Base-by-base conservation (phyloP, 202 grass and related monocot genomes). In the Carex sylvatica region DNA sequence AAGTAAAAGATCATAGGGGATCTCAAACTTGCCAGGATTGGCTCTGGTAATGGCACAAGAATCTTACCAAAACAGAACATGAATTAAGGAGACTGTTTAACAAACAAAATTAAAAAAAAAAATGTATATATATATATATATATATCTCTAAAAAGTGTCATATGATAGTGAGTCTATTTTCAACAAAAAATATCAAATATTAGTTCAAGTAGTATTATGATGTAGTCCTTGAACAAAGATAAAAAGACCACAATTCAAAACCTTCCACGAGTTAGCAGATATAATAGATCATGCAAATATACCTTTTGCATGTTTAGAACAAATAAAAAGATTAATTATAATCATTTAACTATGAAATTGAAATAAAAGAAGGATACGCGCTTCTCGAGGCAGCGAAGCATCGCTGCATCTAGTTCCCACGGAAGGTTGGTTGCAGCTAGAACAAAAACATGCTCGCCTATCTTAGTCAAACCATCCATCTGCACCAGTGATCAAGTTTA, bases 371-470 rank as follows among this genome's bases (percentile, higher is more conserved):
- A 91, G 85, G 88, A 91, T 98, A 95, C 90, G 71, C 90, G 70
- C 88, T 98, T 98, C 80, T 98, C 95, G 58, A 98, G 86, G 73
- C 95, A 85, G 36, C 90, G 87, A 58, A 98, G 88, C 95, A 98
- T 93, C 55, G 90, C 95, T 68, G 90, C 85, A 65, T 98, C 95
- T 61, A 98, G 40, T 80, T 98, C 92, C 95, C 95, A 98, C 71
- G 95, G 95, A 78, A 98, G 86, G 91, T 98, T 98, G 70, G 95
- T 98, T 74, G 92, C 95, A 12, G 92, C 95, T 46, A 98, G 79
- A 87, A 98, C 95, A 87, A 98, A 98, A 82, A 98, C 95, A 69
- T 95, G 88, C 0, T 98, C 92, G 53, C 93, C 79, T 80, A 91
- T 93, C 80, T 98, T 98, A 67, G 90, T 94, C 86, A 94, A 80